Percentiles rank a stretch among this genome's conserved stretches.
These are phyloP conservation scores for Trichaptum fuscoviolaceum DNA, from an alignment of 768 basidiomycete species.

Conservation along the genomic window DNA sequence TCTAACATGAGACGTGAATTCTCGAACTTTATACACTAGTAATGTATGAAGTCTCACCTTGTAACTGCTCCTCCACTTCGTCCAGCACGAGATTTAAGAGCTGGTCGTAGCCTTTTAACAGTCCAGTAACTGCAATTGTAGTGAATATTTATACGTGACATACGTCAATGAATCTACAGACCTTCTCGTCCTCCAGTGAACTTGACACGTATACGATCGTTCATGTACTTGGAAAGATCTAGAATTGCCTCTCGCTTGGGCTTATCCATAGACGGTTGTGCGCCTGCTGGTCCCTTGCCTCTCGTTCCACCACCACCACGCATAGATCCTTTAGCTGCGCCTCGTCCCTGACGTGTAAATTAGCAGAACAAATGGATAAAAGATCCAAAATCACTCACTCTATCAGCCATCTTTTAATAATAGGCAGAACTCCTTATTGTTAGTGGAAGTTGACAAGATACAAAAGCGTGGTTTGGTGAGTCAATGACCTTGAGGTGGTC, in stretches of 20 bases:
- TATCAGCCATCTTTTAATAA: slow-evolving; percentile 47
- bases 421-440: neutral
- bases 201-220: slow-evolving; percentile 89
- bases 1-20: slow-evolving; percentile 33
- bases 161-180: slow-evolving; percentile 23
- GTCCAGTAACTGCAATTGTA: slow-evolving; percentile 83
- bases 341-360: slow-evolving; percentile 49
- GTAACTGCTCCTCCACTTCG: slow-evolving; percentile 82
- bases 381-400: slow-evolving; percentile 37
- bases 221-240: slow-evolving; percentile 90
- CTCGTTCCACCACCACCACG: slow-evolving; percentile 38
- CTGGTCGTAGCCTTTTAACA: slow-evolving; percentile 95
- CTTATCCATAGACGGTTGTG: slow-evolving; percentile 56
- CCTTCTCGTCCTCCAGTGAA: slow-evolving; percentile 98
- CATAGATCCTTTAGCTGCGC: slow-evolving; percentile 40
- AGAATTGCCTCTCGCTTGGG: slow-evolving; percentile 93
- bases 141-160: slow-evolving; percentile 9
- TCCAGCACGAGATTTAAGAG: slow-evolving; percentile 95
- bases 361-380: slow-evolving; percentile 28
- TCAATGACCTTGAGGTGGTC: slow-evolving; percentile 17
- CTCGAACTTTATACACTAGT: slow-evolving; percentile 14
- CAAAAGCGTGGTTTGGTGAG: slow-evolving; percentile 5
- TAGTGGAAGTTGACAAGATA: neutral
- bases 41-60: slow-evolving; percentile 39
- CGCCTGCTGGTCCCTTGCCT: slow-evolving; percentile 44